A percentile compares a stretch with the other conserved stretches of the same genome.
phyloP scores from a whole-genome alignment of 441 rosid genomes.

The Populus hybrid region DNA sequence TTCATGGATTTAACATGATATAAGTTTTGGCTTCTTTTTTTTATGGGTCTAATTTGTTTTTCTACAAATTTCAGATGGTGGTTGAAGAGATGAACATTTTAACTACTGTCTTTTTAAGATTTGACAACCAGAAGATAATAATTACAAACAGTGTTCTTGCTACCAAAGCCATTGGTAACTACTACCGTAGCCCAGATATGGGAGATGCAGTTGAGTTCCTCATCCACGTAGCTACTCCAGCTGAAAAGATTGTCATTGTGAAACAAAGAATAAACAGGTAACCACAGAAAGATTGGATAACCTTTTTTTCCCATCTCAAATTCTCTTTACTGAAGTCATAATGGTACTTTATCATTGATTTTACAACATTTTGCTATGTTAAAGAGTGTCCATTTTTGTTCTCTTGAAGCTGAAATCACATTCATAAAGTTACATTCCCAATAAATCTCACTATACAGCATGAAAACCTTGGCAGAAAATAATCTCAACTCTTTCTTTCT shows the following conservation, averaged over 20 bases:
- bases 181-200: conserved; percentile 83
- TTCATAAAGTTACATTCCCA: background rate
- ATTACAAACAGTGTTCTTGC: conserved; percentile 65
- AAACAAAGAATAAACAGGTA: conserved; percentile 60
- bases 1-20: background rate
- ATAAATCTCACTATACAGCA: background rate
- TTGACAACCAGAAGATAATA: conserved; percentile 60
- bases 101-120: conserved; percentile 71
- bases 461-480: background rate
- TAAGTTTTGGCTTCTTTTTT: background rate
- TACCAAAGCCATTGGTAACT: conserved; percentile 60
- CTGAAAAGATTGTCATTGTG: conserved; percentile 52
- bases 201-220: conserved; percentile 61
- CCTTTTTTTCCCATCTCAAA: background rate
- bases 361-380: background rate
- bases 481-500: no score
- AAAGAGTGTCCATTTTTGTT: background rate
- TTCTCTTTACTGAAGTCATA: background rate
- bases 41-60: conserved; percentile 8
- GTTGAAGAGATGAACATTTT: conserved; percentile 93
- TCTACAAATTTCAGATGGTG: conserved; percentile 42
- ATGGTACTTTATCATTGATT: background rate
- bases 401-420: background rate
- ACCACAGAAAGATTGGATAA: background rate
- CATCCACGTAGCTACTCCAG: conserved; percentile 62